Evolutionary conservation across 2,329 filamentous ascomycete genomes (phyloP), one percentile per base, ranked within the genome.

Genomic region (Escovopsis sp.): DNA sequence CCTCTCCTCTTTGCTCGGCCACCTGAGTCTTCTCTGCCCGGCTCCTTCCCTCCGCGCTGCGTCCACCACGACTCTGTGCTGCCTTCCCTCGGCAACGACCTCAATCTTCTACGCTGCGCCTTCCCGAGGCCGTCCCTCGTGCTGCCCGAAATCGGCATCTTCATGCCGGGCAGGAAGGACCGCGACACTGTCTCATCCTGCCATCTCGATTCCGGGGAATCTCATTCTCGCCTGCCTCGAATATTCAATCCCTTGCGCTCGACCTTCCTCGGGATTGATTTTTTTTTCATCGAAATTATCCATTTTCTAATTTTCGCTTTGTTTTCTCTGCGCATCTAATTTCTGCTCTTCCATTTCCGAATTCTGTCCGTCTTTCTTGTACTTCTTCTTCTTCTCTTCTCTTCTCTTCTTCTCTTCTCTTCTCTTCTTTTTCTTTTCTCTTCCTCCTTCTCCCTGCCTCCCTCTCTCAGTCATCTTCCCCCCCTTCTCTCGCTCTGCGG

Each of bases 71-170:
- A 20, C 20, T 20, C 20, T 20, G 20, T 20, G 20, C 20, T 20
- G 20, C 27, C 27, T 30, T 11, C 27, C 4, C 27, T 9, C 27
- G 27, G 27, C 27, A 30, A 30, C 27, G 34, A 36, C 34, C 34
- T 16, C 34, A 7, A 36, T 20, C 14, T 13, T 20, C 16, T 24
- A 14, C 14, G 30, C 45, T 48, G 45, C 47, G 42, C 45, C 46
- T 47, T 48, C 43, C 45, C 45, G 45, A 32, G 31, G 36, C 38
- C 42, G 36, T 34, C 32, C 42, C 45, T 44, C 47, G 48, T 50
- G 47, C 35, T 41, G 39, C 48, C 41, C 44, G 36, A 47, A 45
- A 39, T 44, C 48, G 48, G 48, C 48, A 50, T 46, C 41, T 49
- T 46, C 41, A 30, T 50, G 48, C 48, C 47, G 48, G 37, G 15